Evolutionary conservation across 2,329 filamentous ascomycete species (phyloP).

Genomic region (Neonectria sp.): DNA sequence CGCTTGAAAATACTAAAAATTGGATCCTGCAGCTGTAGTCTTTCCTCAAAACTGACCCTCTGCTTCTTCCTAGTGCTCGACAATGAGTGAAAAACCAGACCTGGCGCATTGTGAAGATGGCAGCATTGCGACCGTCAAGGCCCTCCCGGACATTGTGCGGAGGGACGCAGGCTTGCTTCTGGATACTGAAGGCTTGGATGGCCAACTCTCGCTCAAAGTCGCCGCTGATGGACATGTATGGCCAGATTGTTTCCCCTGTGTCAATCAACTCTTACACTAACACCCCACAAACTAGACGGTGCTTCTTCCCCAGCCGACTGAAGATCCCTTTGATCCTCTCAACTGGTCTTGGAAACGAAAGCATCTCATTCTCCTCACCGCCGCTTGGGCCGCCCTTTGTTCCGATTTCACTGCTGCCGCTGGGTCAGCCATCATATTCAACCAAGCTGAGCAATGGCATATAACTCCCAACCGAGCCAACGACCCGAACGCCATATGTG

Average conservation of each 20-base stretch:
- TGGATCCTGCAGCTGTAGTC: too few relatives aligned
- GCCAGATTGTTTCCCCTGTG: neutral
- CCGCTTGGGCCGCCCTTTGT: conserved; percentile 30
- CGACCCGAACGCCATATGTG: conserved; percentile 11
- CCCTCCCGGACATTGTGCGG: neutral
- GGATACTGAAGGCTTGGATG: neutral
- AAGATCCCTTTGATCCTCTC: conserved; percentile 31
- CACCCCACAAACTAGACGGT: conserved; percentile 16
- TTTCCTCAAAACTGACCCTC: too few relatives aligned
- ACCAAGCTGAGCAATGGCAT: conserved; percentile 32
- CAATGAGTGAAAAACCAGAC: neutral
- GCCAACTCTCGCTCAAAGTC: conserved; percentile 1
- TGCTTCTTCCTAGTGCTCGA: neutral
- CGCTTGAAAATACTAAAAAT: too few relatives aligned
- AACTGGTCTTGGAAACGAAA: conserved; percentile 38
- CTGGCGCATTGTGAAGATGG: neutral
- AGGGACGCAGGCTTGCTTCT: neutral
- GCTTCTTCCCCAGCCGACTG: conserved; percentile 36
- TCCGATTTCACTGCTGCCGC: conserved; percentile 33
- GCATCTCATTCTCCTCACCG: conserved; percentile 30
- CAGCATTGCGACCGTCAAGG: neutral
- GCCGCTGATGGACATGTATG: conserved; percentile 9
- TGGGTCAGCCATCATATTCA: conserved; percentile 28
- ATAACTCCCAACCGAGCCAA: conserved; percentile 17
- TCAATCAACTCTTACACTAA: neutral